A percentile compares a stretch with the other conserved stretches of the same genome.
phyloP scores from a whole-genome alignment of 441 rosid genomes.

The Metrosideros polymorpha region DNA sequence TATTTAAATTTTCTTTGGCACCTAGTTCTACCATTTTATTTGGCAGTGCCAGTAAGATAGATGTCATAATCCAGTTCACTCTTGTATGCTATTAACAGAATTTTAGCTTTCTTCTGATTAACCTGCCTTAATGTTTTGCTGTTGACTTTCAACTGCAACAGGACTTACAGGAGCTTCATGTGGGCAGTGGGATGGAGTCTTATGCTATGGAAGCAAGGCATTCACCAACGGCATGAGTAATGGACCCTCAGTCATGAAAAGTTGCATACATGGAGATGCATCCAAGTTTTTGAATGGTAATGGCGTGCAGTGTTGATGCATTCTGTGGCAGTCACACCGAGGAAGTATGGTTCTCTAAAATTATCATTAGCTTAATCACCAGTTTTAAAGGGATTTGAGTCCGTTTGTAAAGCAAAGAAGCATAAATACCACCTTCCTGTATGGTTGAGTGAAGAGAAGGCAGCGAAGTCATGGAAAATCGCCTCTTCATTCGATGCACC shows the following conservation, averaged over 20 bases:
- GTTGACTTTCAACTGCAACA: slow-evolving; percentile 8
- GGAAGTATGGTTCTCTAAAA: background rate
- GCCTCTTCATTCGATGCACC: too few species aligned
- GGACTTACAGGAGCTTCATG: slow-evolving; percentile 84
- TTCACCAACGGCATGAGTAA: slow-evolving; percentile 27
- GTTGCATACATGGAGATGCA: slow-evolving; percentile 36
- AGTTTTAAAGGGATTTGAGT: too few species aligned
- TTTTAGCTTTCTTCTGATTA: background rate
- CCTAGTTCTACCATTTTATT: background rate
- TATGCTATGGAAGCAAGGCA: slow-evolving; percentile 21
- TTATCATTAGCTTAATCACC: background rate
- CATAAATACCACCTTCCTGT: too few species aligned
- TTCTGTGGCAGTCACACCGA: background rate
- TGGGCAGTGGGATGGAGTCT: slow-evolving; percentile 48
- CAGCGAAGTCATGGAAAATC: too few species aligned
- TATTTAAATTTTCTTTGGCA: background rate
- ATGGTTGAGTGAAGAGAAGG: too few species aligned
- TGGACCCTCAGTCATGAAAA: slow-evolving; percentile 25
- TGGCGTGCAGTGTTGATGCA: slow-evolving; percentile 31
- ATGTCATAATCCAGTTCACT: background rate
- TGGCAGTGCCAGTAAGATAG: background rate
- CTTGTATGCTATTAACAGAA: background rate
- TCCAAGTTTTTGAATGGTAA: slow-evolving; percentile 35
- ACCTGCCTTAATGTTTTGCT: background rate
- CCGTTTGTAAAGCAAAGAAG: too few species aligned